Percentiles rank a stretch among this genome's conserved stretches.
Conservation (phyloP, 2,329 filamentous ascomycete species). For the Botryotinia narcissicola region DNA sequence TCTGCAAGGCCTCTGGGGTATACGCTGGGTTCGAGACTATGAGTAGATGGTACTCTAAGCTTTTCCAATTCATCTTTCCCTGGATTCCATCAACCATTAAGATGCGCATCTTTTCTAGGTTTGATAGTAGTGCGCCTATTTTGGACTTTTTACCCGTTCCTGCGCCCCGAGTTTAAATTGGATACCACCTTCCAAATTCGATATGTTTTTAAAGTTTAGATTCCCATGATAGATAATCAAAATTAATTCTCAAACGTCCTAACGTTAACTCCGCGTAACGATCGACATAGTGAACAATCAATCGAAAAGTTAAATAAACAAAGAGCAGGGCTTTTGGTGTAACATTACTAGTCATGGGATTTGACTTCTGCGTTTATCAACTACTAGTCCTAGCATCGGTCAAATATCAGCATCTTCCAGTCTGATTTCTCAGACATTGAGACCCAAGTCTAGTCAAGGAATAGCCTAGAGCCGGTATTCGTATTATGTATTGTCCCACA, state of each 20-base stretch:
- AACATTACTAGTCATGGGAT: neutral
- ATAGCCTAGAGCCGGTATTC: neutral
- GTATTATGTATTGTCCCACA: neutral
- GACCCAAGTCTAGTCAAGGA: neutral
- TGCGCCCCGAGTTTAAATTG: neutral
- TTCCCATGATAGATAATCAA: neutral
- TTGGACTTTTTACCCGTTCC: constrained; percentile 7
- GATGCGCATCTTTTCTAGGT: constrained; percentile 4
- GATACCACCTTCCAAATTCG: neutral
- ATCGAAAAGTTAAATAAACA: neutral
- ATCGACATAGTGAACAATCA: neutral
- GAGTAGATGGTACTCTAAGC: constrained; percentile 12
- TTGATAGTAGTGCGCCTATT: constrained; percentile 12
- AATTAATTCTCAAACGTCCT: neutral
- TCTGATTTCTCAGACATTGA: neutral
- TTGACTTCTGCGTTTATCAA: neutral
- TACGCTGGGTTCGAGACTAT: constrained; percentile 14
- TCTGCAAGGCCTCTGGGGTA: neutral
- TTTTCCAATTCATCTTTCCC: constrained; percentile 3
- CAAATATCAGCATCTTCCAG: neutral
- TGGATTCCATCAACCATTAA: constrained; percentile 1
- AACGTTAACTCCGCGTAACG: neutral
- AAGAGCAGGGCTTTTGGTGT: neutral
- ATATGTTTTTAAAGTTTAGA: neutral
- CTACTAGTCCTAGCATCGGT: neutral